phyloP scores from a whole-genome alignment of 2,329 filamentous ascomycete species.

The Tolypocladium guangdongense region DNA sequence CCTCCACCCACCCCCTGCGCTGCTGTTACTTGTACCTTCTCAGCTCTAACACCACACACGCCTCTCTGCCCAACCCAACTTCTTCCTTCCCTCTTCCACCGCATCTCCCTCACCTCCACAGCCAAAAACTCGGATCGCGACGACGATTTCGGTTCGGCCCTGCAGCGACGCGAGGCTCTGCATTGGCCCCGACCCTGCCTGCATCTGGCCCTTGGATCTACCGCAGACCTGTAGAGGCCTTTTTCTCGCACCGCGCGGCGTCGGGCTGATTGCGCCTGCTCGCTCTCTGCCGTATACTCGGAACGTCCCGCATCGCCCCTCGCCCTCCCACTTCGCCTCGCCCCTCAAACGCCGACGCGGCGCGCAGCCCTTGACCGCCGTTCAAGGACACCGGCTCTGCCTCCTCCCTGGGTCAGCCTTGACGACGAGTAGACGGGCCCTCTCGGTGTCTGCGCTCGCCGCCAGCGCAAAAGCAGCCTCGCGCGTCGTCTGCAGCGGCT shows the following conservation, averaged over 20 bases:
- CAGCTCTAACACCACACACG: conserved; percentile 1
- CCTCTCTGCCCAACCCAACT: conserved; percentile 5
- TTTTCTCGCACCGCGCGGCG: neutral
- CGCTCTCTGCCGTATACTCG: neutral
- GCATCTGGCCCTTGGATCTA: neutral
- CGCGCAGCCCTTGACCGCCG: neutral
- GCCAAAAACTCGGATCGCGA: conserved; percentile 2
- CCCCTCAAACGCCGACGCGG: neutral
- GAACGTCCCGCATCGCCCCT: neutral
- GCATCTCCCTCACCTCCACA: conserved; percentile 4
- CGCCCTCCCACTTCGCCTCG: neutral
- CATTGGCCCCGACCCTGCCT: neutral
- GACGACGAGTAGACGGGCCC: neutral
- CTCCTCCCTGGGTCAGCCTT: neutral
- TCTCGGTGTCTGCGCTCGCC: neutral
- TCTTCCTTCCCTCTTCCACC: conserved; percentile 8
- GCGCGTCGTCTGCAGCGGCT: neutral
- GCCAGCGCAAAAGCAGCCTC: neutral
- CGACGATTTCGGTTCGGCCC: neutral
- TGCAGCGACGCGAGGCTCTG: neutral
- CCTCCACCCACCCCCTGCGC: conserved; percentile 1
- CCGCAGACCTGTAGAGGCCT: neutral
- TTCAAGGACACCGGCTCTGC: neutral
- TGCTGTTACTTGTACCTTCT: conserved; percentile 2
- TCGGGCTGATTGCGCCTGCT: neutral